Conservation (phyloP, 2,329 filamentous ascomycete genomes). For the Metarhizium robertsii region DNA sequence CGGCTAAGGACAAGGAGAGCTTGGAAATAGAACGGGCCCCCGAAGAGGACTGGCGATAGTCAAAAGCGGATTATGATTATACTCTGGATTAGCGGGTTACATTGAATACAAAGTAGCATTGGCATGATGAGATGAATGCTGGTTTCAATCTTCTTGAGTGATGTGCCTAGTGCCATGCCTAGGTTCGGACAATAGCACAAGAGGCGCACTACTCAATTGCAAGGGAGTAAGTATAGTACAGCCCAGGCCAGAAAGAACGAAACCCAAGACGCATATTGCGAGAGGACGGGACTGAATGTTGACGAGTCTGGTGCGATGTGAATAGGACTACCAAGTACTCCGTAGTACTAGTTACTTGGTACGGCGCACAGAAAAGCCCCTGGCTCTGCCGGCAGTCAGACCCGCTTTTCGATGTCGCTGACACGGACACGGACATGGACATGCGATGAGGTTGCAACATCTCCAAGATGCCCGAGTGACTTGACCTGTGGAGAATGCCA, state of each 20-base stretch:
- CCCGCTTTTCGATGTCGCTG: slow-evolving; percentile 1
- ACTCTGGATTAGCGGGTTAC: not conserved
- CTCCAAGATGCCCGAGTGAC: not conserved
- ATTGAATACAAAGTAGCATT: not conserved
- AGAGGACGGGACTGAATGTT: no score
- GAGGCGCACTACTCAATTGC: no score
- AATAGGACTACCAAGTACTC: no score
- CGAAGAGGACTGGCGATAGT: slow-evolving; percentile 19
- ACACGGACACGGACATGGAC: not conserved
- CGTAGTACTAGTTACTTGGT: no score
- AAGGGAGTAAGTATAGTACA: no score
- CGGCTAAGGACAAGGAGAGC: slow-evolving; percentile 38
- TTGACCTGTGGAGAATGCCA: not conserved
- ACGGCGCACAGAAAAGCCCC: no score
- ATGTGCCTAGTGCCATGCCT: not conserved
- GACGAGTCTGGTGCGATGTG: no score
- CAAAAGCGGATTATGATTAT: not conserved
- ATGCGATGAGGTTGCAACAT: not conserved
- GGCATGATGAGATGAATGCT: not conserved
- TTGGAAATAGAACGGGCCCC: slow-evolving; percentile 36
- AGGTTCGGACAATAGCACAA: no score
- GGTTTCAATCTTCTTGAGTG: no score
- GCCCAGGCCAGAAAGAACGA: no score
- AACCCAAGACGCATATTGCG: no score
- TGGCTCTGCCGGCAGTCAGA: not conserved